Percentiles rank a stretch among this genome's conserved stretches.
These are phyloP conservation scores for Penicillium taxi DNA, from an alignment of 495 filamentous ascomycete genomes.

Conservation along the genomic window DNA sequence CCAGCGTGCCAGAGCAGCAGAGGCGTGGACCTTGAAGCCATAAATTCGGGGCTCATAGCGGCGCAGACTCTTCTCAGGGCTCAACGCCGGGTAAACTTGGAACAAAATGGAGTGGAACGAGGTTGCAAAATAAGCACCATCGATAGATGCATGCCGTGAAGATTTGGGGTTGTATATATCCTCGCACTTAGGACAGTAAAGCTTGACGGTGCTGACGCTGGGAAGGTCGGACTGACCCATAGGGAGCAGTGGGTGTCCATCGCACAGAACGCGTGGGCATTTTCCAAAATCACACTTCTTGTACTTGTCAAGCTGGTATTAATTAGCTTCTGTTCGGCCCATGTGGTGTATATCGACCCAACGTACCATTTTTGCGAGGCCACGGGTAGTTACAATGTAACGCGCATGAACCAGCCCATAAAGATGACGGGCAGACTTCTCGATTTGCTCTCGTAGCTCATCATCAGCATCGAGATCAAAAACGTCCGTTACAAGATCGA, in stretches of 20 bases:
- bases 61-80: constrained; percentile 75
- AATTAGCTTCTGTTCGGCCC: too few relatives aligned
- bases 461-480: constrained; percentile 99
- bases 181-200: constrained; percentile 95
- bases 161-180: constrained; percentile 99
- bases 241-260: constrained; percentile 82
- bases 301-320: constrained; percentile 92
- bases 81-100: constrained; percentile 88
- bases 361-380: constrained; percentile 90
- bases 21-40: constrained; percentile 90
- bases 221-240: constrained; percentile 87
- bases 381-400: constrained; percentile 94
- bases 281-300: constrained; percentile 98
- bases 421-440: constrained; percentile 92
- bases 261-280: constrained; percentile 91
- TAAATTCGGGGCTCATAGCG: constrained; percentile 85
- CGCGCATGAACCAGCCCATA: constrained; percentile 95
- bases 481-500: constrained; percentile 98
- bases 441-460: constrained; percentile 94
- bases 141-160: constrained; percentile 86
- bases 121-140: constrained; percentile 96
- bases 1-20: constrained; percentile 83
- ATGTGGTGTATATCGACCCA: neutral
- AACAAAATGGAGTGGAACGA: constrained; percentile 99
- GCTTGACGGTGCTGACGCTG: constrained; percentile 78